Evolutionary conservation across 208 protist genomes (phyloP), one percentile per base, ranked within the genome.

Genomic region (Leishmania martiniquensis): DNA sequence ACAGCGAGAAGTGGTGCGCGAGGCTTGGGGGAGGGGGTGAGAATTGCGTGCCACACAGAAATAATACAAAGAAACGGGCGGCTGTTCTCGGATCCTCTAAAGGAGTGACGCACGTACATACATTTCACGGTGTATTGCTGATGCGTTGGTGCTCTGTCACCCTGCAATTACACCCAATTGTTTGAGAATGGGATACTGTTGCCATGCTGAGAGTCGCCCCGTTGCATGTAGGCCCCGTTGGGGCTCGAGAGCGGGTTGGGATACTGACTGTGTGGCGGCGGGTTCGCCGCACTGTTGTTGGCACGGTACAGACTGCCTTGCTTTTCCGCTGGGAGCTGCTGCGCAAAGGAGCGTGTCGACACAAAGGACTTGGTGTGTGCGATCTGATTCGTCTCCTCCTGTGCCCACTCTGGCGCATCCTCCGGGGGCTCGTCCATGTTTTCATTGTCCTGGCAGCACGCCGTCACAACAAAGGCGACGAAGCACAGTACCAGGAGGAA

Each of bases 381-480:
- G 47, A 66, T 47, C 73, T 52, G 25, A 0, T 62, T 39, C 15
- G 74, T 81, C 74, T 89, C 83, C 17, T 78, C 32, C 59, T 85
- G 63, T 22, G 83, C 86, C 86, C 86, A 89, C 70, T 84, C 86
- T 34, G 86, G 86, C 12, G 83, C 86, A 39, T 87, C 83, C 72
- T 89, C 86, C 67, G 83, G 83, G 32, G 86, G 86, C 77, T 89
- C 86, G 63, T 89, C 86, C 86, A 85, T 87, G 71, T 85, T 78
- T 73, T 89, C 86, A 62, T 80, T 68, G 44, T 89, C 86, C 72
- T 89, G 86, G 77, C 86, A 89, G 55, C 49, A 51, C 52, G 67
- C 74, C n/a, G 75, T 55, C 7, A 87, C 32, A 39, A 85, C 37
- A 55, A 89, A 87, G 55, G 57, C 45, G 57, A 89, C 51, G 45